Base-by-base conservation (phyloP, 75 land plant species). In the Sequoiadendron giganteum region DNA sequence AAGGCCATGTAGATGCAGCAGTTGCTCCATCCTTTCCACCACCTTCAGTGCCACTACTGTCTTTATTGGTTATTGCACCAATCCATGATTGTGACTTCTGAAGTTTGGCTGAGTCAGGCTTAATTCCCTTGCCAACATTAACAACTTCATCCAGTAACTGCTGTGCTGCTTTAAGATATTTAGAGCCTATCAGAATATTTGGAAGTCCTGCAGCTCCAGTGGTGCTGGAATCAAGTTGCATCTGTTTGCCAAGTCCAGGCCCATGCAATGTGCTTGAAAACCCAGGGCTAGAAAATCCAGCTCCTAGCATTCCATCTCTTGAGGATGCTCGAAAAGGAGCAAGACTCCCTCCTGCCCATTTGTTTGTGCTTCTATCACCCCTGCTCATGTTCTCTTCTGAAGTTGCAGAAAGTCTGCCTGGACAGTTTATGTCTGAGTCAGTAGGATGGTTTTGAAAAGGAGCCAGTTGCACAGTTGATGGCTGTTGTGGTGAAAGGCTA, bases 161-260 rank as follows among this genome's bases (percentile, higher is more conserved):
- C 86, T 95, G 97, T 52, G 95, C 88, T n/a, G 93, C 94, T 87
- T 94, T 94, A 88, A 95, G 87, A 85, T 92, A 95, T 91, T 93
- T 95, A 49, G 97, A 95, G 36, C 93, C 92, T 88, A 90, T 47
- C 61, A 95, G 79, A 18, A 90, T 85, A 72, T 89, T 86, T 54
- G 89, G 92, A 54, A 91, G 73, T 70, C 81, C 86, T 11, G 91
- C 48, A 54, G 87, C 56, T 36, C 90, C 90, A 47, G 84, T n/a
- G 43, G 49, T 47, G 48, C 84, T 47, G 84, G 84, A 82, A 82
- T 82, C 84, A n/a, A 82, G 84, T 11, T 82, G 84, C 84, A 82
- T 82, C 84, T 82, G 84, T 82, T 82, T 82, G 32, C 30, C 43
- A n/a, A 42, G 49, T 82, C 84, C 84, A 28, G 84, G 84, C 11